Evolutionary conservation across 305 asterid species (phyloP).

Genomic region (Euphrasia arctica): DNA sequence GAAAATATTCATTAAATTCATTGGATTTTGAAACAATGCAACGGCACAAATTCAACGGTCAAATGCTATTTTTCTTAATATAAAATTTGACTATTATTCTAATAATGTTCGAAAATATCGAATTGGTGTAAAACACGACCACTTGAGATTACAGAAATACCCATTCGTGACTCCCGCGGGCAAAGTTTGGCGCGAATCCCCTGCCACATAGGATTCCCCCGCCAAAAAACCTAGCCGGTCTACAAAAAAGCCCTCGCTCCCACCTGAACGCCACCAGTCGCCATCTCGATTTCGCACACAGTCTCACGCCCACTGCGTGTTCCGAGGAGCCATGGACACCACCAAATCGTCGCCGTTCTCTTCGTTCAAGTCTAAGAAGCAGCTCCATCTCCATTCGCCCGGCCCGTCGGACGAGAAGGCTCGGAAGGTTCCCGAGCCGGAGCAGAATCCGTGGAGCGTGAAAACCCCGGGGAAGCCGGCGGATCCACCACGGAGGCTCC

Average conservation of each 20-base stretch:
- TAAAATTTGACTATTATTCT: no score
- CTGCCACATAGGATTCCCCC: background rate
- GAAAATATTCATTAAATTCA: no score
- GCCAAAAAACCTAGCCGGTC: background rate
- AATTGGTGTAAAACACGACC: no score
- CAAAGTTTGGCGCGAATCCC: background rate
- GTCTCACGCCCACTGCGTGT: constrained; percentile 17
- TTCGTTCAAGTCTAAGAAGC: constrained; percentile 40
- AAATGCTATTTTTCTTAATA: no score
- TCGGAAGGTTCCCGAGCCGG: constrained; percentile 23
- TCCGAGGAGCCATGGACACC: constrained; percentile 43
- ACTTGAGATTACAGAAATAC: background rate
- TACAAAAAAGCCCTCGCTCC: background rate
- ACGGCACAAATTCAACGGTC: no score
- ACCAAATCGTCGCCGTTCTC: constrained; percentile 28
- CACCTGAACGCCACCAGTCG: background rate
- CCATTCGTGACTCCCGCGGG: background rate
- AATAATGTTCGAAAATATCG: no score
- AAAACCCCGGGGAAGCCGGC: constrained; percentile 60
- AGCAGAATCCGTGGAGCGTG: constrained; percentile 39
- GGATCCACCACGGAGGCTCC: constrained; percentile 35
- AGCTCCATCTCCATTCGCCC: constrained; percentile 26
- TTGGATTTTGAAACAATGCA: no score
- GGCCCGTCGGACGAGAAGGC: constrained; percentile 31
- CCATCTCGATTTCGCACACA: background rate